Evolutionary conservation across 495 filamentous ascomycete genomes (phyloP), one percentile per base, ranked within the genome.

Genomic region (Mytilinidion resinicola): DNA sequence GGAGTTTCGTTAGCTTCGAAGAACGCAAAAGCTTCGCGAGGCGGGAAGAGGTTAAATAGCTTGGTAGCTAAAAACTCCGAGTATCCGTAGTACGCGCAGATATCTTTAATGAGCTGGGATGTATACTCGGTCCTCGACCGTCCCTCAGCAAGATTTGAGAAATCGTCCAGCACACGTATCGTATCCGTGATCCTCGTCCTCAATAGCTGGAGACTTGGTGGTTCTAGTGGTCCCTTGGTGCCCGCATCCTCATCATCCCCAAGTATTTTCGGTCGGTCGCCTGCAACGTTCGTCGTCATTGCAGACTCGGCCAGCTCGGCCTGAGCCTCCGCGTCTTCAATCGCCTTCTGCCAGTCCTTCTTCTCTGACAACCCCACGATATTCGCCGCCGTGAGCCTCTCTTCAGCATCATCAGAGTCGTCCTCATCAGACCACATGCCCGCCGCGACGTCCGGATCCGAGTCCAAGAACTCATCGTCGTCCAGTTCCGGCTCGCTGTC

Each of bases 1-100:
- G 87, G 80, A 20, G 87, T 90, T 74, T 98, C 93, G 81, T 98
- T 98, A 44, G 91, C 91, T 72, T 98, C 93, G 74, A 98, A 98
- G 74, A 98, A 98, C 7, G 91, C 91, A 58, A 98, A 96, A 0
- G 93, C 95, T 74, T 98, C 95, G 65, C 86, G 84, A 21, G 95
- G 88, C 0, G 91, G 82, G 78, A 98, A 98, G 7, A 98, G 84
- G 64, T 88, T 86, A 73, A 88, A 84, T 6, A 96, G 81, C 73
- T 95, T 96, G 67, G 90, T 86, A 1, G 89, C 90, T 14, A 96
- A 78, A 72, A 82, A 93, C 11, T 81, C 77, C 3, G 86, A 89
- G 73, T 96, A 96, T 55, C 89, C 90, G 66, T 95, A 96, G 77
- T 96, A 95, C 20, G 85, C 85, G 74, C 90, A 96, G 59, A 96